These are phyloP conservation scores for Trametes cinnabarina DNA, from an alignment of 768 basidiomycete genomes.

Conservation along the genomic window DNA sequence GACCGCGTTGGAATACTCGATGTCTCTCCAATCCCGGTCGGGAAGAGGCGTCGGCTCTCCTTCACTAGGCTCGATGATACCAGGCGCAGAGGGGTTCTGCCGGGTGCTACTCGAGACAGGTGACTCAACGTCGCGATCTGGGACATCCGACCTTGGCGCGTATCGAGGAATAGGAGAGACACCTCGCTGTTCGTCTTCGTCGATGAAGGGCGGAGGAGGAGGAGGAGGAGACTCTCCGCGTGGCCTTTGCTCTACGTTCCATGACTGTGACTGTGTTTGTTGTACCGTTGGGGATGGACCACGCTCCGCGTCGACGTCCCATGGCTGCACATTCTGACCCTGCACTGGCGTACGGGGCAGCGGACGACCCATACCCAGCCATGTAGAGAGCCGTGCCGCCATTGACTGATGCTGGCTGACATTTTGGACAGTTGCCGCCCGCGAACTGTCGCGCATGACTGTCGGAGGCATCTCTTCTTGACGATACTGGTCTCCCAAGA, in stretches of 20 bases:
- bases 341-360: background rate
- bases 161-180: constrained; percentile 10
- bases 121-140: background rate
- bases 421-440: constrained; percentile 4
- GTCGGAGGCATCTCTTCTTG: constrained; percentile 11
- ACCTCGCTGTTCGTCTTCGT: constrained; percentile 18
- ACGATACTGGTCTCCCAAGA: constrained; percentile 11
- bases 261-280: background rate
- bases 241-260: background rate
- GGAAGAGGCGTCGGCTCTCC: constrained; percentile 1
- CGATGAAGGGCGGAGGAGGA: background rate
- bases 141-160: background rate
- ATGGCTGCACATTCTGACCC: constrained; percentile 2
- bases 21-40: constrained; percentile 11
- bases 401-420: constrained; percentile 14
- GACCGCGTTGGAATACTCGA: constrained; percentile 18
- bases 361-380: constrained; percentile 12
- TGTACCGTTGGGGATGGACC: background rate
- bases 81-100: constrained; percentile 1
- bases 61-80: background rate
- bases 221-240: constrained; percentile 2
- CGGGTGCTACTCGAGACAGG: background rate
- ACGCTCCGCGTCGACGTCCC: constrained; percentile 18
- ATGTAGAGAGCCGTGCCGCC: constrained; percentile 16
- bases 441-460: constrained; percentile 8